Evolutionary conservation across 2,329 filamentous ascomycete genomes (phyloP).

Genomic region (Cladorrhinum sp.): DNA sequence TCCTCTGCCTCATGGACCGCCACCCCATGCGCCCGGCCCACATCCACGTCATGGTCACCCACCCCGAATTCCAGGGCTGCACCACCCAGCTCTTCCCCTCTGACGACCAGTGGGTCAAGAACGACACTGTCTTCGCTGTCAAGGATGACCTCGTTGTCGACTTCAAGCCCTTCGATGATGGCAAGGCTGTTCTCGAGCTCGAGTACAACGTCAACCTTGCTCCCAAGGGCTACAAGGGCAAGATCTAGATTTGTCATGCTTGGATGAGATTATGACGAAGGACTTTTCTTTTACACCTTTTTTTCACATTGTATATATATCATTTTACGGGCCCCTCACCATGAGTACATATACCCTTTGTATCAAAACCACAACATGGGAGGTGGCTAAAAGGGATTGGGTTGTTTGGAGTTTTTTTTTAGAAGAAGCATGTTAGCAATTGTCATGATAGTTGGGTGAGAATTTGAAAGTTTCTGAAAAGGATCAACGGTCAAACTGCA

Average conservation of each 20-base stretch:
- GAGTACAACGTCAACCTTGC: constrained; percentile 38
- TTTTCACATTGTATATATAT: constrained; percentile 5
- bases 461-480: neutral
- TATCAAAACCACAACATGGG: neutral
- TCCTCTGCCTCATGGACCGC: constrained; percentile 53
- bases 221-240: constrained; percentile 33
- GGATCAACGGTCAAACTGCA: no score
- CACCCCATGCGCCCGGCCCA: constrained; percentile 58
- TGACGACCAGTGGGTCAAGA: constrained; percentile 57
- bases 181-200: constrained; percentile 35
- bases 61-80: constrained; percentile 33
- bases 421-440: neutral
- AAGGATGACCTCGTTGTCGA: constrained; percentile 45
- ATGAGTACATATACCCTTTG: neutral
- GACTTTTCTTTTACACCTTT: constrained; percentile 4
- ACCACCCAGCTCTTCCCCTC: constrained; percentile 70
- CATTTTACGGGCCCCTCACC: neutral
- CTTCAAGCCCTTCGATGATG: constrained; percentile 32
- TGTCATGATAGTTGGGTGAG: neutral
- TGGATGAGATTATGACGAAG: constrained; percentile 5
- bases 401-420: neutral
- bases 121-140: constrained; percentile 54
- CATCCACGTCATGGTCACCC: constrained; percentile 54
- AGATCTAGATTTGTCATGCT: constrained; percentile 13
- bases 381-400: neutral